Evolutionary conservation across 352 stramenopile genomes (phyloP).

Genomic region (Phytophthora quininea): DNA sequence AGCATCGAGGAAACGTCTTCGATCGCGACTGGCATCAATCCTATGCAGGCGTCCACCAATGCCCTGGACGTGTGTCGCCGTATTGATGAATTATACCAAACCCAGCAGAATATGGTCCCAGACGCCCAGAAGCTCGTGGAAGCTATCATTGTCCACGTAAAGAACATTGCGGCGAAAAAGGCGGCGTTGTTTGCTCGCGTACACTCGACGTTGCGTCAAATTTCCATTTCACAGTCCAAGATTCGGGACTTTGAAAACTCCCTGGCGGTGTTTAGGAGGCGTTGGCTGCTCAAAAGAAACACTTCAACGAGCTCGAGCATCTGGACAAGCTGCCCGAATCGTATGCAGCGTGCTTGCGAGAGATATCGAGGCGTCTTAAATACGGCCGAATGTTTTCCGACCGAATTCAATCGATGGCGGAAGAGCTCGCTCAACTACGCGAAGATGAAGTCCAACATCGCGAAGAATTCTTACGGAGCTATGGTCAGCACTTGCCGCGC

Average conservation of each 20-base stretch:
- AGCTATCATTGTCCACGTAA: constrained; percentile 61
- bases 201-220: constrained; percentile 65
- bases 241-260: constrained; percentile 91
- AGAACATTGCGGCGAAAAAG: constrained; percentile 64
- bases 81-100: constrained; percentile 79
- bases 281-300: constrained; percentile 74
- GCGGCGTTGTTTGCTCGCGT: constrained; percentile 58
- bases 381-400: constrained; percentile 82
- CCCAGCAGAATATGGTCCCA: constrained; percentile 82
- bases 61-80: constrained; percentile 83
- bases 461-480: constrained; percentile 76
- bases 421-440: constrained; percentile 81
- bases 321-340: constrained; percentile 85
- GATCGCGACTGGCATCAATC: constrained; percentile 56
- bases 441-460: constrained; percentile 83
- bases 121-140: constrained; percentile 67
- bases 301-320: constrained; percentile 88
- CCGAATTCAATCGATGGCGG: constrained; percentile 85
- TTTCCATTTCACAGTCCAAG: constrained; percentile 83
- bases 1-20: constrained; percentile 73
- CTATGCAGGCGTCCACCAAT: constrained; percentile 82
- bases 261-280: constrained; percentile 84
- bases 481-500: constrained; percentile 81
- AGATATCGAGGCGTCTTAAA: constrained; percentile 72
- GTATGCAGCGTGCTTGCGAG: constrained; percentile 78